Evolutionary conservation across 2,329 filamentous ascomycete species (phyloP).

Genomic region (Xylariaceae sp.): DNA sequence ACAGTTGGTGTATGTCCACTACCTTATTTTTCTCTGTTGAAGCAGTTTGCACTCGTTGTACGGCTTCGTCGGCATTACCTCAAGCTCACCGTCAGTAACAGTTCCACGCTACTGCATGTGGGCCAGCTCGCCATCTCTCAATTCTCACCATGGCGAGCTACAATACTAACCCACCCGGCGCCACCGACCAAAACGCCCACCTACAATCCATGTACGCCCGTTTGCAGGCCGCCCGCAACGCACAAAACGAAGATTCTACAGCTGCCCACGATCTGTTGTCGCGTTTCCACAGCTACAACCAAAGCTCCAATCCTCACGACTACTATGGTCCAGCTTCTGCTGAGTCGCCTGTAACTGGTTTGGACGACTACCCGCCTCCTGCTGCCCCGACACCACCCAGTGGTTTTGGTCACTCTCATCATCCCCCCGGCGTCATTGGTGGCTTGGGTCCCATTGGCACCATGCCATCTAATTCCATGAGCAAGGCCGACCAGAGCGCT

Average conservation of each 20-base stretch:
- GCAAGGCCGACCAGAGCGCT: constrained; percentile 54
- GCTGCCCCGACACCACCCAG: constrained; percentile 53
- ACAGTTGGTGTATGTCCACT: neutral
- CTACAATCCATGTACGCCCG: constrained; percentile 51
- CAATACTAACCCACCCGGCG: constrained; percentile 37
- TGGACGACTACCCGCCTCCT: constrained; percentile 47
- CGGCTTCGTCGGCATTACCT: constrained; percentile 24
- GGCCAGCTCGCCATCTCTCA: constrained; percentile 23
- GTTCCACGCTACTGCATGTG: constrained; percentile 25
- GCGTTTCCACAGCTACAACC: constrained; percentile 41
- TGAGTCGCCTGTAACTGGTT: constrained; percentile 38
- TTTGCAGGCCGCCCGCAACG: constrained; percentile 38
- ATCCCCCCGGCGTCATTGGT: constrained; percentile 47
- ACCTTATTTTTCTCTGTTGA: neutral
- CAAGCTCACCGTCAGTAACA: constrained; percentile 12
- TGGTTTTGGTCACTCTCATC: constrained; percentile 48
- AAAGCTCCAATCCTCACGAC: constrained; percentile 36
- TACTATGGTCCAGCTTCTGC: constrained; percentile 38
- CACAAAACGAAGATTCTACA: constrained; percentile 30
- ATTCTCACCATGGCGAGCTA: constrained; percentile 44
- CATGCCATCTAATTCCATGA: constrained; percentile 40
- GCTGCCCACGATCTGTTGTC: constrained; percentile 42
- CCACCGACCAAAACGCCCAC: constrained; percentile 42
- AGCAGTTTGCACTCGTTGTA: neutral
- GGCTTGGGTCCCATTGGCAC: constrained; percentile 59